A percentile compares a stretch with the other conserved stretches of the same genome.
phyloP scores from a whole-genome alignment of 2,329 filamentous ascomycete genomes.

The Thyridium curvatum region DNA sequence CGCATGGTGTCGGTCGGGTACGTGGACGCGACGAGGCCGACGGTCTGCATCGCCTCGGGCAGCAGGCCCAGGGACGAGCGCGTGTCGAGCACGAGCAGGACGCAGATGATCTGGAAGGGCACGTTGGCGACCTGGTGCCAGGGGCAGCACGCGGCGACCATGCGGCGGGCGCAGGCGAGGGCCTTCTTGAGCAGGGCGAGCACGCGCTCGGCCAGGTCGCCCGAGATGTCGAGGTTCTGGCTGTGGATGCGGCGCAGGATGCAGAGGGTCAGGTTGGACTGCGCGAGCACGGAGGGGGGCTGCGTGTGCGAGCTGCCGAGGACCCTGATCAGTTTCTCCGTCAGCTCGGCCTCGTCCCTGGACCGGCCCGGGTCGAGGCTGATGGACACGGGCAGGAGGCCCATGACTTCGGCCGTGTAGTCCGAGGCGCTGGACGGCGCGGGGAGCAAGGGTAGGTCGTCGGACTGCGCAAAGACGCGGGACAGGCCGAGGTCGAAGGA shows the following conservation, averaged over 20 bases:
- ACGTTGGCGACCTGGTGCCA: slow-evolving; percentile 58
- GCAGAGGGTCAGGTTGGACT: slow-evolving; percentile 49
- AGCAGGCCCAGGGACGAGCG: slow-evolving; percentile 40
- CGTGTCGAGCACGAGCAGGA: slow-evolving; percentile 48
- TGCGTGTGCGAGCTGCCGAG: slow-evolving; percentile 30
- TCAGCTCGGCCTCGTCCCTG: slow-evolving; percentile 32
- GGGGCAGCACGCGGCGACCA: slow-evolving; percentile 36
- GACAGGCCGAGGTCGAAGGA: slow-evolving; percentile 53
- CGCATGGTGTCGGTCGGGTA: slow-evolving; percentile 41
- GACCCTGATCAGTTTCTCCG: slow-evolving; percentile 32
- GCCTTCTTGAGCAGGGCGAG: slow-evolving; percentile 37
- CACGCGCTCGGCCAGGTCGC: slow-evolving; percentile 35
- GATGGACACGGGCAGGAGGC: slow-evolving; percentile 45
- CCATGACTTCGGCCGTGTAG: slow-evolving; percentile 38
- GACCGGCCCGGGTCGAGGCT: slow-evolving; percentile 45
- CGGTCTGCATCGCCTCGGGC: slow-evolving; percentile 41
- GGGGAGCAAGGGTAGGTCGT: slow-evolving; percentile 29
- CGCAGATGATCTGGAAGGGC: slow-evolving; percentile 51
- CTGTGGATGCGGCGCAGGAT: slow-evolving; percentile 48
- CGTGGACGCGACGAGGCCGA: slow-evolving; percentile 30
- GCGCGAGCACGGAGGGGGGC: slow-evolving; percentile 37
- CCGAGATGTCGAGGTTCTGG: slow-evolving; percentile 37
- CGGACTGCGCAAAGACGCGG: slow-evolving; percentile 39
- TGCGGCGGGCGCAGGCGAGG: slow-evolving; percentile 37
- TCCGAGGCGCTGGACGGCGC: slow-evolving; percentile 26